Evolutionary conservation across 2,329 filamentous ascomycete species (phyloP).

Genomic region (Lachnellula hyalina): DNA sequence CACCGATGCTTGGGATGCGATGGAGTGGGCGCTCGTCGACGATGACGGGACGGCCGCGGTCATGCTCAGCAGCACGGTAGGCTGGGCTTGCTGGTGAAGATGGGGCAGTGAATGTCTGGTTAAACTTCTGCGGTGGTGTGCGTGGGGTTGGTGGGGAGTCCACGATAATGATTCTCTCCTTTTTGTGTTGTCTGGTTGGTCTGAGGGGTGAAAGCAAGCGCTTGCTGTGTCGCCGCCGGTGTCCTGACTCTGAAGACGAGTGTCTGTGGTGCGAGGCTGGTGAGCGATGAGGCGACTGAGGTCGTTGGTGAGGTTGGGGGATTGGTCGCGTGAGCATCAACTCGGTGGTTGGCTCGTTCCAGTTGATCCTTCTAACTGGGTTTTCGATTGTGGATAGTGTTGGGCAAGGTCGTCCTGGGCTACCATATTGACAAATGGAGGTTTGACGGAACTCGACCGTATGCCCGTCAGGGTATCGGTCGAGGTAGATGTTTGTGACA

Average conservation of each 20-base stretch:
- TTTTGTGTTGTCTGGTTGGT: slow-evolving; percentile 28
- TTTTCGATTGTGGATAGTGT: slow-evolving; percentile 39
- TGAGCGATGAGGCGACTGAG: slow-evolving; percentile 26
- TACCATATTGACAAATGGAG: slow-evolving; percentile 37
- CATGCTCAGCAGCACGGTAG: slow-evolving; percentile 5
- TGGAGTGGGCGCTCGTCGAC: slow-evolving; percentile 26
- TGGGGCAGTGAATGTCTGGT: slow-evolving; percentile 35
- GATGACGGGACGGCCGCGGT: slow-evolving; percentile 23
- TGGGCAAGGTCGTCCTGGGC: slow-evolving; percentile 37
- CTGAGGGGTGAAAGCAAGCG: slow-evolving; percentile 23
- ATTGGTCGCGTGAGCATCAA: slow-evolving; percentile 35
- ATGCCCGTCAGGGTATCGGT: slow-evolving; percentile 43
- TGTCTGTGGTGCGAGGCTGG: slow-evolving; percentile 27
- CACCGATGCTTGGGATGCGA: slow-evolving; percentile 14
- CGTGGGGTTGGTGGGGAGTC: slow-evolving; percentile 42
- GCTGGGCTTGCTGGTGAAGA: slow-evolving; percentile 24
- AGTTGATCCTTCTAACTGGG: slow-evolving; percentile 35
- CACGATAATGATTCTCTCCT: slow-evolving; percentile 42
- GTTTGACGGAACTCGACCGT: slow-evolving; percentile 32
- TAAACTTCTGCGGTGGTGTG: slow-evolving; percentile 41
- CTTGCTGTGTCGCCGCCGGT: slow-evolving; percentile 36
- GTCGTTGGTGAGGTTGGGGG: slow-evolving; percentile 24
- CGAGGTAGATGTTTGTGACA: slow-evolving; percentile 42
- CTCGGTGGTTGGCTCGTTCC: slow-evolving; percentile 31
- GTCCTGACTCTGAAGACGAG: slow-evolving; percentile 33